Evolutionary conservation across 2,329 filamentous ascomycete species (phyloP).

Genomic region (Epichloe gansuensis): DNA sequence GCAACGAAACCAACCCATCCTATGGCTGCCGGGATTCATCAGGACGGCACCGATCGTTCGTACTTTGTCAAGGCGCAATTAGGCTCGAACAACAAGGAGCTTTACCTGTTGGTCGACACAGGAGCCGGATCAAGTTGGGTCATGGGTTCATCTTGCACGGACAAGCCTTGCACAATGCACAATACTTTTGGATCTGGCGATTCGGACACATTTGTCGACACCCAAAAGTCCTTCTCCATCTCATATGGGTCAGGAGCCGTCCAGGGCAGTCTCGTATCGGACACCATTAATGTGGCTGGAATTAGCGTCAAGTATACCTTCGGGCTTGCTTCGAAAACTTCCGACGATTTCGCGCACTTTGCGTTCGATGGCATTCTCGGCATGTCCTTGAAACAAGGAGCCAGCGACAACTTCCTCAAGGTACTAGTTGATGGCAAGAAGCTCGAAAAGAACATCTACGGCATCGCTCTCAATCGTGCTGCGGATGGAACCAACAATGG

Average conservation of each 20-base stretch:
- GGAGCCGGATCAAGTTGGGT: conserved; percentile 71
- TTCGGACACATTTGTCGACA: conserved; percentile 50
- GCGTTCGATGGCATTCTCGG: conserved; percentile 84
- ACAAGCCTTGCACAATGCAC: conserved; percentile 55
- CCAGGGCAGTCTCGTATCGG: conserved; percentile 50
- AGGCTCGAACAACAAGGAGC: conserved; percentile 39
- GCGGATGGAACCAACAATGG: conserved; percentile 57
- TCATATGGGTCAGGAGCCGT: conserved; percentile 70
- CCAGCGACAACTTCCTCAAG: conserved; percentile 55
- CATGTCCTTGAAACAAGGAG: conserved; percentile 50
- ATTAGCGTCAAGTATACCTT: conserved; percentile 54
- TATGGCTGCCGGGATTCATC: conserved; percentile 43
- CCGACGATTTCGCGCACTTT: conserved; percentile 62
- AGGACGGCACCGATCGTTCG: conserved; percentile 54
- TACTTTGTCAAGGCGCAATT: conserved; percentile 49
- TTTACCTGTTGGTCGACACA: conserved; percentile 55
- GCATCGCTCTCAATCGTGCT: conserved; percentile 56
- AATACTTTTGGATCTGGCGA: conserved; percentile 54
- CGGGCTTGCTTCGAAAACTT: conserved; percentile 60
- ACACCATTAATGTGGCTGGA: conserved; percentile 55
- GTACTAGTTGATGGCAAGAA: conserved; percentile 42
- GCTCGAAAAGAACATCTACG: conserved; percentile 54
- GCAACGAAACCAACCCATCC: conserved; percentile 32
- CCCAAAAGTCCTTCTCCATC: conserved; percentile 47
- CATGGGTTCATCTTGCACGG: conserved; percentile 58